Percentiles rank a stretch among this genome's conserved stretches.
Evolutionary conservation across 2,329 filamentous ascomycete species (phyloP).

Genomic region (Fusarium sublunatum): DNA sequence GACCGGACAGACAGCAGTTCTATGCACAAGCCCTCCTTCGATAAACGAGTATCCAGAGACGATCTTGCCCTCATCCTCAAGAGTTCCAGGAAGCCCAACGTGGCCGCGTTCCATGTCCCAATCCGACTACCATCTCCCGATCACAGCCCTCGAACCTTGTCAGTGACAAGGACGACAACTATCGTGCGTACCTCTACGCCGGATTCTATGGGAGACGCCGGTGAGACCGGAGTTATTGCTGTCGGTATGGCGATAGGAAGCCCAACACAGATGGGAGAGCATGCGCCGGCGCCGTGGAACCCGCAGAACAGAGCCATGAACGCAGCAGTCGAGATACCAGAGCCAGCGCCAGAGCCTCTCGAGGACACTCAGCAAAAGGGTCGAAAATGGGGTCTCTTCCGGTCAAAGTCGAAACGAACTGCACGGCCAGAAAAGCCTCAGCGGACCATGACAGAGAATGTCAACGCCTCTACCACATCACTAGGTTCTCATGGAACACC

Average conservation of each 20-base stretch:
- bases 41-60: constrained; percentile 60
- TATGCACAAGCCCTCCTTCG: constrained; percentile 36
- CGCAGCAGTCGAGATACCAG: constrained; percentile 35
- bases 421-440: constrained; percentile 38
- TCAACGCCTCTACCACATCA: constrained; percentile 39
- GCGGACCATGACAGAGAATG: constrained; percentile 42
- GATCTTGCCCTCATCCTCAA: constrained; percentile 52
- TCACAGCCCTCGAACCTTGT: constrained; percentile 51
- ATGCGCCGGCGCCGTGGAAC: constrained; percentile 45
- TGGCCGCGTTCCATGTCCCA: constrained; percentile 56
- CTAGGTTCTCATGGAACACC: constrained; percentile 24
- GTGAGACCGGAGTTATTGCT: constrained; percentile 50
- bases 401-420: constrained; percentile 52
- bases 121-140: constrained; percentile 58
- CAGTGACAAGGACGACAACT: constrained; percentile 46
- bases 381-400: constrained; percentile 70
- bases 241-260: constrained; percentile 83
- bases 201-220: constrained; percentile 54
- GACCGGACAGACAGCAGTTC: constrained; percentile 34
- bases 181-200: constrained; percentile 56
- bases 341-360: constrained; percentile 21
- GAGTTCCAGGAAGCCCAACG: constrained; percentile 47
- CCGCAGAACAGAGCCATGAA: constrained; percentile 45
- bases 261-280: constrained; percentile 61
- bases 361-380: constrained; percentile 58